Conservation (phyloP, 1,139 yeast genomes). For the Yamadazyma diospyri region DNA sequence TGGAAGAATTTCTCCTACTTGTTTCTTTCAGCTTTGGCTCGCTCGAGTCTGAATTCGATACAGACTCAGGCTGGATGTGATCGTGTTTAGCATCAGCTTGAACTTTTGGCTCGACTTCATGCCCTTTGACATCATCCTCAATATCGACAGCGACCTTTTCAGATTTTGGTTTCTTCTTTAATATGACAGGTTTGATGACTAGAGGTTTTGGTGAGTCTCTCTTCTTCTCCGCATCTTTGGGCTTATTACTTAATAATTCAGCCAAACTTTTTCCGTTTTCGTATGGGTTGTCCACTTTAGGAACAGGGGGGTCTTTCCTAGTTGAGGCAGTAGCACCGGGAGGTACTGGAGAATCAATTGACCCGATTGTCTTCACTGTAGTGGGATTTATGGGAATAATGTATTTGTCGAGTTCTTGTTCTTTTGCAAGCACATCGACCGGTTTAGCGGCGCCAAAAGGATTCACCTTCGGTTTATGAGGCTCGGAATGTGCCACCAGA, state of each 20-base stretch:
- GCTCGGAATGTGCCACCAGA: not conserved
- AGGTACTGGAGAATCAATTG: not conserved
- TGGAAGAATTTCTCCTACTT: not conserved
- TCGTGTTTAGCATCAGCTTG: not conserved
- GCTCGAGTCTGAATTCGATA: not conserved
- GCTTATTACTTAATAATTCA: conserved; percentile 30
- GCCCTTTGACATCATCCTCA: not conserved
- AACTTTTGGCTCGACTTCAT: not conserved
- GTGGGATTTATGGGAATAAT: conserved; percentile 54
- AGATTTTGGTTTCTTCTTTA: conserved; percentile 32
- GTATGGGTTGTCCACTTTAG: conserved; percentile 5
- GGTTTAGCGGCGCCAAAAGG: conserved; percentile 50
- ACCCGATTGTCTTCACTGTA: conserved; percentile 49
- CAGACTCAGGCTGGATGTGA: not conserved
- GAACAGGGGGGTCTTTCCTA: not conserved
- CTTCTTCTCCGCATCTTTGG: conserved; percentile 14
- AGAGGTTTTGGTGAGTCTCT: conserved; percentile 23
- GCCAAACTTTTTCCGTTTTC: conserved; percentile 34
- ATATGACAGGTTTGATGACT: conserved; percentile 33
- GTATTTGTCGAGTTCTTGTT: conserved; percentile 42
- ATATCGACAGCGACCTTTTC: conserved; percentile 2
- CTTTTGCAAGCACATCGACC: conserved; percentile 39
- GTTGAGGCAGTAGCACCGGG: not conserved
- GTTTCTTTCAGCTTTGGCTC: not conserved
- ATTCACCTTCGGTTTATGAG: conserved; percentile 29